Evolutionary conservation across 2,329 filamentous ascomycete genomes (phyloP).

Genomic region (Paracorniculantispora psalliotae): DNA sequence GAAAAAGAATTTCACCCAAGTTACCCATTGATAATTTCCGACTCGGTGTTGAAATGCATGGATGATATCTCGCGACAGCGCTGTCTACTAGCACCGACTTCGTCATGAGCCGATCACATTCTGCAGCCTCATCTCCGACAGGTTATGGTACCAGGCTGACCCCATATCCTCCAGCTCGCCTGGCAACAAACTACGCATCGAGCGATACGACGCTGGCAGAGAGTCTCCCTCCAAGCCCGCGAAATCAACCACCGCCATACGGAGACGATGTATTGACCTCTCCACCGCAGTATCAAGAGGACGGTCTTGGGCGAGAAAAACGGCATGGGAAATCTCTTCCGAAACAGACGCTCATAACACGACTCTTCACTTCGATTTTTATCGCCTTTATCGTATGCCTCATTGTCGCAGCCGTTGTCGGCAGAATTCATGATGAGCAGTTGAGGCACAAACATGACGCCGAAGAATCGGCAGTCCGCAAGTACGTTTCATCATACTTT

Average conservation of each 20-base stretch:
- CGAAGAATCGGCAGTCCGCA: background rate
- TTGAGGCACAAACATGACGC: background rate
- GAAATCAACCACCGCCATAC: conserved; percentile 10
- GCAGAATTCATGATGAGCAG: conserved; percentile 9
- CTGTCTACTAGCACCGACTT: background rate
- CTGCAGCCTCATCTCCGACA: background rate
- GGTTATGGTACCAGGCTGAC: background rate
- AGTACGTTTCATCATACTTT: background rate
- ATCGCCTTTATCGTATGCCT: conserved; percentile 12
- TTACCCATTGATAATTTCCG: background rate
- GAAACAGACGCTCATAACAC: conserved; percentile 5
- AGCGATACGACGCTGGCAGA: conserved; percentile 7
- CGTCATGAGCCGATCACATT: background rate
- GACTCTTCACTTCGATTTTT: conserved; percentile 9
- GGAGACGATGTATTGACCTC: background rate
- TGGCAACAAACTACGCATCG: background rate
- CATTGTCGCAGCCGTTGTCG: conserved; percentile 12
- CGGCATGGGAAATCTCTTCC: background rate
- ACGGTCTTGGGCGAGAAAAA: background rate
- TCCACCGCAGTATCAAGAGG: conserved; percentile 5
- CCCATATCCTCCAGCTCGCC: background rate
- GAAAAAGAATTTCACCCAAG: background rate
- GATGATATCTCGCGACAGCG: background rate
- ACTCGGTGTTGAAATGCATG: background rate
- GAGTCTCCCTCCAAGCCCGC: conserved; percentile 1